phyloP scores from a whole-genome alignment of 2,329 filamentous ascomycete genomes.

The Graphium sp. region DNA sequence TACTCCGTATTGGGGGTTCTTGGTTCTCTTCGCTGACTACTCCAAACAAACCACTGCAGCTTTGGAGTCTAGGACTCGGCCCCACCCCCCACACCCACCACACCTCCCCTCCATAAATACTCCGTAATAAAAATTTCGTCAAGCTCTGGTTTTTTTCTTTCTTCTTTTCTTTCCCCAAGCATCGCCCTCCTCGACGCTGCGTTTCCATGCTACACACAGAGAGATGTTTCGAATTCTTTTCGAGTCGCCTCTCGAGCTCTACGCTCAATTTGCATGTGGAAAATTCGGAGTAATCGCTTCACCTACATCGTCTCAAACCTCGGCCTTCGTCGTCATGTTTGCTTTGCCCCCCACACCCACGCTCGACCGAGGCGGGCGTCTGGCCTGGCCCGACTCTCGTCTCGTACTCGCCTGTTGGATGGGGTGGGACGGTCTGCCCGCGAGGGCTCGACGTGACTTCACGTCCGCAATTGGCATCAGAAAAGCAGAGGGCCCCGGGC shows the following conservation, averaged over 20 bases:
- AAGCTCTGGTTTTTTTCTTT: constrained; percentile 2
- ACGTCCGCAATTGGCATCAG: constrained; percentile 85
- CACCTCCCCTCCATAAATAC: no score
- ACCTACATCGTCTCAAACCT: constrained; percentile 18
- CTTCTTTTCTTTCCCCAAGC: constrained; percentile 33
- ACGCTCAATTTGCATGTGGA: constrained; percentile 55
- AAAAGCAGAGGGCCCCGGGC: constrained; percentile 51
- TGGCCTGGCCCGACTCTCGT: no score
- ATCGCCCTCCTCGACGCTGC: constrained; percentile 81
- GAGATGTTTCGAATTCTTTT: constrained; percentile 15
- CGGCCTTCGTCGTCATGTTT: constrained; percentile 16
- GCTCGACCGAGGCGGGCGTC: constrained; percentile 9
- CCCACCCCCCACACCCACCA: no score
- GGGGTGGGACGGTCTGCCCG: no score
- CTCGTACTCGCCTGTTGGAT: no score
- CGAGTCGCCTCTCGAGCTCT: constrained; percentile 12
- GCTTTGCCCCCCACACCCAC: constrained; percentile 7
- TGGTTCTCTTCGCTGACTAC: no score
- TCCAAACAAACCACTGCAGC: no score
- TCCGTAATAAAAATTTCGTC: constrained; percentile 3
- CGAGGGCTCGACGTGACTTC: constrained; percentile 69
- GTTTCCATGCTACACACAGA: constrained; percentile 88
- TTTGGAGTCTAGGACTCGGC: no score
- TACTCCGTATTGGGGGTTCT: no score
- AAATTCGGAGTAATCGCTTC: constrained; percentile 98